Evolutionary conservation across 345 rosid genomes (phyloP).

Genomic region (Syzygium aromaticum): DNA sequence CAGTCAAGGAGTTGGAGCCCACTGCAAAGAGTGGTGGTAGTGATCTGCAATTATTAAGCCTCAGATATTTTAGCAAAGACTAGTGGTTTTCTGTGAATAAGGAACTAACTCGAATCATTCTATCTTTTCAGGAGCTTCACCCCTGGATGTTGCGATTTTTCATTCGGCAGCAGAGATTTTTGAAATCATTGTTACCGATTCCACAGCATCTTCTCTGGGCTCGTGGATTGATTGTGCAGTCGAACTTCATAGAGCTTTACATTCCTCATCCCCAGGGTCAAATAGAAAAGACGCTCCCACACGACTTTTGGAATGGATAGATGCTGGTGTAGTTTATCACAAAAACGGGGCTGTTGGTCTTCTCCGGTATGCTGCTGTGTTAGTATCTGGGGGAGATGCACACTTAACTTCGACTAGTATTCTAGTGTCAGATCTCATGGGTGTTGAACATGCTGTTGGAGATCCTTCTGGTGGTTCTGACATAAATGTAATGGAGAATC

Average conservation of each 20-base stretch:
- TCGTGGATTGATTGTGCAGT: conserved; percentile 89
- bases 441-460: conserved; percentile 60
- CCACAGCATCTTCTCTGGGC: conserved; percentile 74
- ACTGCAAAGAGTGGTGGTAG: conserved; percentile 56
- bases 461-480: conserved; percentile 70
- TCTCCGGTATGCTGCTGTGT: conserved; percentile 75
- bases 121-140: conserved; percentile 66
- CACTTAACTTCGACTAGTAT: conserved; percentile 67
- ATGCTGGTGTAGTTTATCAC: conserved; percentile 89
- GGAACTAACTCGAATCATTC: not conserved
- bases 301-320: conserved; percentile 88
- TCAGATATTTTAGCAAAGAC: conserved; percentile 4
- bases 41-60: conserved; percentile 6
- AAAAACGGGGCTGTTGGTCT: conserved; percentile 89
- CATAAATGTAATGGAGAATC: conserved; percentile 77
- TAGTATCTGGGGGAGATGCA: conserved; percentile 96
- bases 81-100: conserved; percentile 9
- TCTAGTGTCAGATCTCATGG: conserved; percentile 68
- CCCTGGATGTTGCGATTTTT: conserved; percentile 85
- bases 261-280: conserved; percentile 88
- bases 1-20: conserved; percentile 71
- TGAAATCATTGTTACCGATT: conserved; percentile 84
- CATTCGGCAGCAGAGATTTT: conserved; percentile 97
- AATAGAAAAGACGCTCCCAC: conserved; percentile 92
- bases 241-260: conserved; percentile 81